phyloP scores from a whole-genome alignment of 2,329 filamentous ascomycete genomes.

The Xylariaceae sp. region DNA sequence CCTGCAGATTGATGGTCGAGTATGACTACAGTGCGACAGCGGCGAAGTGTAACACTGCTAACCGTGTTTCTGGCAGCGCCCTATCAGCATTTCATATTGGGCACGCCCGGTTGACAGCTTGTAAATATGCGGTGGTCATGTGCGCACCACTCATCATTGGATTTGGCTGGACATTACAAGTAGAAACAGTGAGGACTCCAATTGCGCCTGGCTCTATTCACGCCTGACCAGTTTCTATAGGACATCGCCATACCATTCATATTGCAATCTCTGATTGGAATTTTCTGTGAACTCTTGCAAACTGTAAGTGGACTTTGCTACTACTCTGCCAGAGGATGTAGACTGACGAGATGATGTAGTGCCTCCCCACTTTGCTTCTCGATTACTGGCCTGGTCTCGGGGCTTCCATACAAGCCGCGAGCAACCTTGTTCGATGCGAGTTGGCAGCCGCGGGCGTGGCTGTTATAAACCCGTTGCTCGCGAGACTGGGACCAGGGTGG shows the following conservation, averaged over 20 bases:
- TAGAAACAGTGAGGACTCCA: slow-evolving; percentile 1
- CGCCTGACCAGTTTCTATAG: too few relatives aligned
- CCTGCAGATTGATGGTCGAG: slow-evolving; percentile 9
- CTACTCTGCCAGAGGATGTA: background rate
- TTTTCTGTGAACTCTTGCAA: slow-evolving; percentile 11
- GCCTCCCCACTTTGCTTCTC: slow-evolving; percentile 6
- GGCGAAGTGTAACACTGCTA: background rate
- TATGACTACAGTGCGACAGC: slow-evolving; percentile 7
- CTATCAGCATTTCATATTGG: slow-evolving; percentile 9
- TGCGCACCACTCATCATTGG: slow-evolving; percentile 8
- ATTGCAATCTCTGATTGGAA: slow-evolving; percentile 17
- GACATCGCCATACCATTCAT: slow-evolving; percentile 14
- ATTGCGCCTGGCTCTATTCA: too few relatives aligned
- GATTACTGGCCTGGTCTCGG: slow-evolving; percentile 8
- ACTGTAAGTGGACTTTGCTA: slow-evolving; percentile 1
- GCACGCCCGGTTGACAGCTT: slow-evolving; percentile 7
- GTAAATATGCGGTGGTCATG: slow-evolving; percentile 3
- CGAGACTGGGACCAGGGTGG: slow-evolving; percentile 10
- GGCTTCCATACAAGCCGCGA: slow-evolving; percentile 15
- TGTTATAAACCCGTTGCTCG: slow-evolving; percentile 8
- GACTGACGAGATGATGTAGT: slow-evolving; percentile 1
- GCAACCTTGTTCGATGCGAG: slow-evolving; percentile 18
- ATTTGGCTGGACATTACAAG: slow-evolving; percentile 12
- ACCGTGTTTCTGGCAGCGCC: background rate
- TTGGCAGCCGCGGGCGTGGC: slow-evolving; percentile 17